A percentile compares a stretch with the other conserved stretches of the same genome.
These are phyloP conservation scores for Fistulinella prunicolor DNA, from an alignment of 768 basidiomycete genomes.

Conservation along the genomic window DNA sequence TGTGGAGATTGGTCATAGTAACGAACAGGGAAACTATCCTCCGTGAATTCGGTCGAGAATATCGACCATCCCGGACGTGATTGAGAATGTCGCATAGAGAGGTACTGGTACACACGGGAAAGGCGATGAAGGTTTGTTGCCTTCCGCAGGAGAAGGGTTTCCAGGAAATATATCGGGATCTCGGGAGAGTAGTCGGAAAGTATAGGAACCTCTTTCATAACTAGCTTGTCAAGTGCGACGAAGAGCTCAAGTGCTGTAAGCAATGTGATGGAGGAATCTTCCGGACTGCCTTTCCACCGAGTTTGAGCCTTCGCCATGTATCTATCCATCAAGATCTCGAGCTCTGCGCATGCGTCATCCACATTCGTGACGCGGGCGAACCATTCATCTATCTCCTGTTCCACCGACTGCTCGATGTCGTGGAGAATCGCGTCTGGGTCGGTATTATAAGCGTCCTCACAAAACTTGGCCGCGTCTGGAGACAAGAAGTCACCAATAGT, in stretches of 20 bases:
- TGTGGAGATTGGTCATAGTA: conserved; percentile 14
- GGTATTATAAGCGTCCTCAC: background rate
- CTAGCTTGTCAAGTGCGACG: conserved; percentile 31
- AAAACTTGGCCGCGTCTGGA: conserved; percentile 1
- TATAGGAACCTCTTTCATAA: conserved; percentile 20
- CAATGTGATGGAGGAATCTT: conserved; percentile 38
- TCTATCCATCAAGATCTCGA: conserved; percentile 19
- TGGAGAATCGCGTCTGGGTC: conserved; percentile 22
- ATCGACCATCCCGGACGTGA: conserved; percentile 25
- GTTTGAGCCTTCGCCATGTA: conserved; percentile 22
- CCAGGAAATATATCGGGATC: conserved; percentile 16
- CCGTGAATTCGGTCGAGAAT: conserved; percentile 22
- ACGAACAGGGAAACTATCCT: no score
- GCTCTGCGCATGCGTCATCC: conserved; percentile 10
- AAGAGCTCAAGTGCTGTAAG: conserved; percentile 34
- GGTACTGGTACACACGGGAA: conserved; percentile 25
- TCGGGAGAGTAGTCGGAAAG: conserved; percentile 32
- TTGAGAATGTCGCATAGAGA: conserved; percentile 26
- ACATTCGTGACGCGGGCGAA: conserved; percentile 3
- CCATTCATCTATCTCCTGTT: conserved; percentile 33
- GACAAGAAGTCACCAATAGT: conserved; percentile 11
- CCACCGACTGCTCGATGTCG: conserved; percentile 36
- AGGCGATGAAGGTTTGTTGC: conserved; percentile 29
- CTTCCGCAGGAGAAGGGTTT: conserved; percentile 26
- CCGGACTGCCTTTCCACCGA: conserved; percentile 25